phyloP scores from a whole-genome alignment of 148 eudicot genomes.

The Suaeda aralocaspica region DNA sequence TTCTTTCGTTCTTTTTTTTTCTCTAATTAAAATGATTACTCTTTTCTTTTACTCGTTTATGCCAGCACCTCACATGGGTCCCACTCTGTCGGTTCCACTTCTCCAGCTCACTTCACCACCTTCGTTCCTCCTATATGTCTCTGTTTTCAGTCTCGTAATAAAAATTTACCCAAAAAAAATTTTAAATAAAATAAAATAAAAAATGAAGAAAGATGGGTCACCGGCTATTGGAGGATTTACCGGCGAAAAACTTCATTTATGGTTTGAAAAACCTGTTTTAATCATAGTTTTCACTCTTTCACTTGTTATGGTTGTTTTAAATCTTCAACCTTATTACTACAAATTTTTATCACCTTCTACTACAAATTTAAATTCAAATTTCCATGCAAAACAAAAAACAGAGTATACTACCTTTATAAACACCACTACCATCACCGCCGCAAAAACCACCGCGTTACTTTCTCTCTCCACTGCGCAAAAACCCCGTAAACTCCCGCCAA shows the following conservation, averaged over 20 bases:
- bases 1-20: too few relatives aligned
- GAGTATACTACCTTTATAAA: constrained; percentile 8
- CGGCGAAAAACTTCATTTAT: constrained; percentile 29
- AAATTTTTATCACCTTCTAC: constrained; percentile 37
- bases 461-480: constrained; percentile 12
- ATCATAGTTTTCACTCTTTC: constrained; percentile 47
- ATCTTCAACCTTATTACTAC: constrained; percentile 56
- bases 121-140: too few relatives aligned
- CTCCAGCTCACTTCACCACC: background rate
- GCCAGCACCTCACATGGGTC: constrained; percentile 24
- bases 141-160: background rate
- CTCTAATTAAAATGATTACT: background rate
- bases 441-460: background rate
- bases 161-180: too few relatives aligned
- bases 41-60: too few relatives aligned
- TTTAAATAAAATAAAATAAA: background rate
- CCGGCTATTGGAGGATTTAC: constrained; percentile 18
- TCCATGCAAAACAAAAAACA: too few relatives aligned
- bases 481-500: background rate
- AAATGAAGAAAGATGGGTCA: constrained; percentile 36
- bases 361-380: constrained; percentile 24
- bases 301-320: constrained; percentile 43
- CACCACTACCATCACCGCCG: constrained; percentile 8
- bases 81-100: constrained; percentile 22
- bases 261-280: constrained; percentile 46